Base-by-base conservation (phyloP, 1,139 yeast species). In the Scheffersomyces segobiensis region DNA sequence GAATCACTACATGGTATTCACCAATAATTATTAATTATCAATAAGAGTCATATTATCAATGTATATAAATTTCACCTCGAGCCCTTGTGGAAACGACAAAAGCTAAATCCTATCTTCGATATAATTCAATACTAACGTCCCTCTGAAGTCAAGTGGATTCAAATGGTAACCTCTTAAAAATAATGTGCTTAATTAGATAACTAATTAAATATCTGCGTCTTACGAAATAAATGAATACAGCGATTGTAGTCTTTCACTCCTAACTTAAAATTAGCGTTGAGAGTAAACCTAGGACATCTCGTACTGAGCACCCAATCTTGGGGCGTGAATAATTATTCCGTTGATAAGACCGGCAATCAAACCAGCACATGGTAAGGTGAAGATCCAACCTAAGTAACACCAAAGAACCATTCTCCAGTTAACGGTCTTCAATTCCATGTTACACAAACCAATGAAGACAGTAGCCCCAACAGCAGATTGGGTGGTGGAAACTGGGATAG, bases 381-480 rank as follows among this genome's bases (percentile, higher is more conserved):
- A 69, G 55, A 89, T 65, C 95, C 96, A 89, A 48, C 93, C 93
- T 52, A 77, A 65, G 74, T 88, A 88, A 68, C 89, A 85, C 88
- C 89, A 88, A 20, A 77, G 71, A 53, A 89, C 91, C 85, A 88
- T 86, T 77, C 90, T 83, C 93, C 93, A 89, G 78, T 89, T 89
- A 60, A 88, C 89, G 7, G 91, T 83, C 66, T 75, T 82, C 68
- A 80, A 64, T 68, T 87, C 89, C 65, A 76, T 79, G 78, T 89
- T 89, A 76, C 92, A 87, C 60, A 88, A 78, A 60, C 93, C 96
- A 64, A 89, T 90, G 65, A 86, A 86, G 8, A 89, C 91, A 53
- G 90, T 87, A 53, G 92, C 91, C 63, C 96, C 95, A 57, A 87
- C 89, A n/a, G 92, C 90, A 68, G 87, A 83, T 73, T 89, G 93